Percentiles rank a stretch among this genome's conserved stretches.
These are phyloP conservation scores for Barnettozyma californica DNA, from an alignment of 805 yeast species.

Conservation along the genomic window DNA sequence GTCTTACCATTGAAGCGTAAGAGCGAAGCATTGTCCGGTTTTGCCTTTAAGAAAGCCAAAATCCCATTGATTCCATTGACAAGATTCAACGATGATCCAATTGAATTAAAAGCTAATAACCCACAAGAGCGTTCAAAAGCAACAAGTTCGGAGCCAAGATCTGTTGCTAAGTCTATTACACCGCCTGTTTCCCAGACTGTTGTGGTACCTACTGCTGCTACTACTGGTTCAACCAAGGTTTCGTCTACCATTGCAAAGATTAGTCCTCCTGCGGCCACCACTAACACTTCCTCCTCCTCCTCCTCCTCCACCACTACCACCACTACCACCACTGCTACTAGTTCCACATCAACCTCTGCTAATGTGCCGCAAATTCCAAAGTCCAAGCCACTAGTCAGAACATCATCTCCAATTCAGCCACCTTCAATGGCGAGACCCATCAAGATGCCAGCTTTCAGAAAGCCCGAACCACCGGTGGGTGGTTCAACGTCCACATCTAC, in stretches of 20 bases:
- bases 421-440: slow-evolving; percentile 26
- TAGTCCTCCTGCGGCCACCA: neutral
- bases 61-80: slow-evolving; percentile 22
- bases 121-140: neutral
- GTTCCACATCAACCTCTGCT: neutral
- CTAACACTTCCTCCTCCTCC: too few species aligned
- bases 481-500: slow-evolving; percentile 2
- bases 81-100: slow-evolving; percentile 3
- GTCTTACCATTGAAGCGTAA: slow-evolving; percentile 17
- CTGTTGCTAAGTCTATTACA: neutral
- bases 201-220: neutral
- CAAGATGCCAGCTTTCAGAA: slow-evolving; percentile 11
- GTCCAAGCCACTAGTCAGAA: slow-evolving; percentile 5
- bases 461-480: slow-evolving; percentile 7
- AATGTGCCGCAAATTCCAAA: neutral
- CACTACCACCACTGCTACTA: too few species aligned
- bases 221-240: neutral
- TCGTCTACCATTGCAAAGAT: neutral
- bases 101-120: neutral
- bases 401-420: neutral
- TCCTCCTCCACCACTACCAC: too few species aligned
- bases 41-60: slow-evolving; percentile 23
- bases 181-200: neutral
- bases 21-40: slow-evolving; percentile 18
- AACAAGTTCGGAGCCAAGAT: neutral